phyloP scores from a whole-genome alignment of 164 flowering plant genomes.

The Amborella trichopoda region DNA sequence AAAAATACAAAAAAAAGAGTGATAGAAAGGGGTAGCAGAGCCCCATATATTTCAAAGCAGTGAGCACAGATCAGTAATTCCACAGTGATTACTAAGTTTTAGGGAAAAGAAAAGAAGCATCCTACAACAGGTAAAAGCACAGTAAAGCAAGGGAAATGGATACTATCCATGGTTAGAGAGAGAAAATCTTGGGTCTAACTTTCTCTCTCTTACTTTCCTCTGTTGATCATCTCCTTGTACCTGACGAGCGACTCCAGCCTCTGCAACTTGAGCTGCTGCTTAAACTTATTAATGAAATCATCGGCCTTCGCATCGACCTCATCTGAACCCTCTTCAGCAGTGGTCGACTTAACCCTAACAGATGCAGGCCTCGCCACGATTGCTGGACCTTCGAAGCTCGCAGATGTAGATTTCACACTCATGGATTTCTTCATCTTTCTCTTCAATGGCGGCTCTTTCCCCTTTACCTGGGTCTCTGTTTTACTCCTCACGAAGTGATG shows the following conservation, averaged over 20 bases:
- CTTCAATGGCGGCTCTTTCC: slow-evolving; percentile 7
- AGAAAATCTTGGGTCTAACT: too few relatives aligned
- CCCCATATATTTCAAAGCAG: too few relatives aligned
- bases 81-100: too few relatives aligned
- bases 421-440: slow-evolving; percentile 23
- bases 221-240: slow-evolving; percentile 24
- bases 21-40: too few relatives aligned
- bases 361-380: slow-evolving; percentile 13
- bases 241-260: slow-evolving; percentile 36
- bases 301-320: slow-evolving; percentile 46
- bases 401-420: slow-evolving; percentile 11
- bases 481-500: slow-evolving; percentile 2
- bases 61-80: too few relatives aligned
- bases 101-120: too few relatives aligned
- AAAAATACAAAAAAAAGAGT: too few relatives aligned
- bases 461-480: slow-evolving; percentile 8
- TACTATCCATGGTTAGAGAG: too few relatives aligned
- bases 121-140: too few relatives aligned
- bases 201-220: slow-evolving; percentile 5
- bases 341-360: slow-evolving; percentile 10
- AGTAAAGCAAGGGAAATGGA: too few relatives aligned
- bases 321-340: slow-evolving; percentile 20
- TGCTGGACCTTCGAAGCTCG: slow-evolving; percentile 13
- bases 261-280: slow-evolving; percentile 43
- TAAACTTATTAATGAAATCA: slow-evolving; percentile 45